A percentile compares a stretch with the other conserved stretches of the same genome.
Evolutionary conservation across 2,329 filamentous ascomycete genomes (phyloP).

Genomic region (Aspergillus viridinutans): DNA sequence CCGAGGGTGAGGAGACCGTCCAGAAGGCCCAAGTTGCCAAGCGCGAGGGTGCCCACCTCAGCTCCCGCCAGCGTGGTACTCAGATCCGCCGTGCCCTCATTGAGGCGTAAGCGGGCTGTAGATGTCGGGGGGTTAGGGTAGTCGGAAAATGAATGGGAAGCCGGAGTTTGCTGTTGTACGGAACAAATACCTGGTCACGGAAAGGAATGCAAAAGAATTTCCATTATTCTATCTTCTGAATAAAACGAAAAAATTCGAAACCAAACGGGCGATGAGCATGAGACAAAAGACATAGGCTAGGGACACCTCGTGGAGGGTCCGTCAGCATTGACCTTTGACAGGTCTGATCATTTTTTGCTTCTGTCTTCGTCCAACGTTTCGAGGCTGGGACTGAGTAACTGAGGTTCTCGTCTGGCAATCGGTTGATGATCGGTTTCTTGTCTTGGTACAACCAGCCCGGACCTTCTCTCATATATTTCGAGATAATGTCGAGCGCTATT

Average conservation of each 20-base stretch:
- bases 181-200: constrained; percentile 28
- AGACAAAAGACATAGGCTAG: not conserved
- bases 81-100: constrained; percentile 60
- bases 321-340: not conserved
- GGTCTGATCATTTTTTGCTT: not conserved
- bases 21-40: constrained; percentile 73
- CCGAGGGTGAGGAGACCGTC: constrained; percentile 93
- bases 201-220: constrained; percentile 24
- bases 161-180: constrained; percentile 36
- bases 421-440: not conserved
- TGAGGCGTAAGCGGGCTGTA: constrained; percentile 44
- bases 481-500: constrained; percentile 12
- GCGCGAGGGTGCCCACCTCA: constrained; percentile 66
- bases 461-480: constrained; percentile 10
- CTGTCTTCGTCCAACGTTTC: not conserved
- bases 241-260: constrained; percentile 13
- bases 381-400: not conserved
- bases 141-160: constrained; percentile 31
- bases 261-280: constrained; percentile 6
- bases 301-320: not conserved
- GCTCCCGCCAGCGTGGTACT: constrained; percentile 84
- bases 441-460: constrained; percentile 2
- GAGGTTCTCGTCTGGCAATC: not conserved
- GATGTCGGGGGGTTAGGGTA: constrained; percentile 24
- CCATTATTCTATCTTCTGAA: constrained; percentile 9